Evolutionary conservation across 257 asterid species (phyloP).

Genomic region (Striga asiatica): DNA sequence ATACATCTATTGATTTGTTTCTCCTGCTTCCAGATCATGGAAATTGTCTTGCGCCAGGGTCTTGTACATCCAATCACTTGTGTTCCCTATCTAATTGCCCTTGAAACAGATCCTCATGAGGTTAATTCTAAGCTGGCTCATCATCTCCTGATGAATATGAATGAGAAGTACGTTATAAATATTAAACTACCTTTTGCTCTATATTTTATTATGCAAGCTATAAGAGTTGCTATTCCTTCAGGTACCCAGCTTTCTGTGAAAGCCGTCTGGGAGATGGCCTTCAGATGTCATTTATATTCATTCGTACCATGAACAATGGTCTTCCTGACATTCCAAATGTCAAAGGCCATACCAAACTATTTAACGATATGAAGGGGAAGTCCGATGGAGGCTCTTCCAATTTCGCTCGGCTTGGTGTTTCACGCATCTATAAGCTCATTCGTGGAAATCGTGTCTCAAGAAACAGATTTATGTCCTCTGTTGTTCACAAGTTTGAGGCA

Average conservation of each 20-base stretch:
- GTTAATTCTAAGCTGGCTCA: constrained; percentile 76
- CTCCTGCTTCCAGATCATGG: constrained; percentile 57
- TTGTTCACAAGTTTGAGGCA: constrained; percentile 76
- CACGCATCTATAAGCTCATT: constrained; percentile 92
- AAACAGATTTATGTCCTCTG: constrained; percentile 87
- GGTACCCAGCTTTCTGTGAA: constrained; percentile 95
- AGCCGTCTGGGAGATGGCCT: constrained; percentile 99
- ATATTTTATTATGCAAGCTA: constrained; percentile 14
- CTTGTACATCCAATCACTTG: constrained; percentile 98
- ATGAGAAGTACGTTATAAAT: constrained; percentile 60
- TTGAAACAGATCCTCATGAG: constrained; percentile 89
- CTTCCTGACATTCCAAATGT: constrained; percentile 28
- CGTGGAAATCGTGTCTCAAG: constrained; percentile 88
- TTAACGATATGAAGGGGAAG: constrained; percentile 46
- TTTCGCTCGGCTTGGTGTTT: constrained; percentile 71
- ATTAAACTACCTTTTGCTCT: not conserved
- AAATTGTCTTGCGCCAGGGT: constrained; percentile 95
- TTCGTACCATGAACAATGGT: constrained; percentile 54
- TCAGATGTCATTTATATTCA: constrained; percentile 78
- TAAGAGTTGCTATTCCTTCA: constrained; percentile 28
- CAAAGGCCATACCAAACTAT: constrained; percentile 35
- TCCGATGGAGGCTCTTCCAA: constrained; percentile 45
- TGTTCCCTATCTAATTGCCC: constrained; percentile 93
- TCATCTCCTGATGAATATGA: constrained; percentile 91
- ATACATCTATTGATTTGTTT: constrained; percentile 14